Base-by-base conservation (phyloP, 139 green algal genomes). In the Klebsormidium nitens region DNA sequence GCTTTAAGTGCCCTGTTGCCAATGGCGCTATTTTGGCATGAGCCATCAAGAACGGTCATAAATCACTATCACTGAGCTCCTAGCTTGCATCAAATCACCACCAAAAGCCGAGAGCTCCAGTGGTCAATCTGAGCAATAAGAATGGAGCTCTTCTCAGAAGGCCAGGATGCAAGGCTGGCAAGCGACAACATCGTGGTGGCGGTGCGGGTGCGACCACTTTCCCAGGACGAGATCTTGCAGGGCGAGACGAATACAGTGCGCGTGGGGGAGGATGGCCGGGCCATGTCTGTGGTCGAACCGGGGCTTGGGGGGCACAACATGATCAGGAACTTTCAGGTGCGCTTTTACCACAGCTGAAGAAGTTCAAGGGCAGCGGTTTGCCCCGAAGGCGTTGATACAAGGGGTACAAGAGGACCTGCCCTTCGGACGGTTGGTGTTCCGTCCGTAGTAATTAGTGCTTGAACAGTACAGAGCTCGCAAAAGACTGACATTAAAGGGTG, bases 191-290 rank as follows among this genome's bases (percentile, higher is more conserved):
- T 65, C 23, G 29, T 8, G 57, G 57, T 65, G 32, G 28, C 28
- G 34, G 57, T 65, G 57, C 57, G 57, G 14, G 57, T 65, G 57
- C 57, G 57, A 4, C 57, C 57, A n/a, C 57, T 65, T 28, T 35
- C 11, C 34, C 29, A 11, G 8, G 8, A 28, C 14, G 57, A 65
- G 57, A 11, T 42, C 26, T 28, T 32, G 34, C 57, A 32, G 29
- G 35, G 35, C 34, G 57, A 65, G 17, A 46, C 4, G 11, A 19
- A 34, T 6, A 28, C 49, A n/a, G 17, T 59, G 4, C 4, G 5
- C 49, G 19, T 28, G 19, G 17, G 31, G 11, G 19, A 19, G 4
- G 49, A 59, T n/a, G 17, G 8, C 19, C 49, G 49, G 11, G 17
- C 11, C 4, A 19, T 59, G 4, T 8, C 28, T 6, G 17, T 59